Evolutionary conservation across 139 green algal genomes (phyloP).

Genomic region (Auxenochlorella pyrenoidosa): DNA sequence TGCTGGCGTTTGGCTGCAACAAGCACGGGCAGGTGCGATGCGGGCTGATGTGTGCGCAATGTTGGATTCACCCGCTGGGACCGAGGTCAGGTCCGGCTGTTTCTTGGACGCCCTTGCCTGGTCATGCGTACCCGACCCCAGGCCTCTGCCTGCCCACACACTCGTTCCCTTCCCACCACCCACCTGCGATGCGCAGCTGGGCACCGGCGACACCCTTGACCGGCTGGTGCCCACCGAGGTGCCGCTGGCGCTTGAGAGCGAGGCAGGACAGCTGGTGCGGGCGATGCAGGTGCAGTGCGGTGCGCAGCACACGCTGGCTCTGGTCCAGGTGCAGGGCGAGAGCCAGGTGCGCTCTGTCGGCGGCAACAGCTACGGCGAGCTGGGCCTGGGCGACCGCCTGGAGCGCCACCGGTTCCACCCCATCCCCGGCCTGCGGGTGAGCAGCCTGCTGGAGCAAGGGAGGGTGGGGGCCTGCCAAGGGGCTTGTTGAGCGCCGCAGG

Average conservation of each 20-base stretch:
- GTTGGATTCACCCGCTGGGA: no score
- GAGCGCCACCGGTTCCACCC: constrained; percentile 53
- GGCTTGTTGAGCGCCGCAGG: no score
- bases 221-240: constrained; percentile 53
- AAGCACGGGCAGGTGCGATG: constrained; percentile 37
- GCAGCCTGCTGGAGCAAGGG: not conserved
- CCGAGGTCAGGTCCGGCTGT: no score
- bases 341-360: constrained; percentile 68
- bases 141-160: no score
- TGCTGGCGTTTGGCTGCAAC: constrained; percentile 81
- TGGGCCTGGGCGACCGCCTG: constrained; percentile 69
- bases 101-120: not conserved
- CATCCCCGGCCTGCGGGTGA: constrained; percentile 38
- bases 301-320: constrained; percentile 60
- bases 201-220: constrained; percentile 52
- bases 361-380: constrained; percentile 80
- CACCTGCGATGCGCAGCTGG: constrained; percentile 27
- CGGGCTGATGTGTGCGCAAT: not conserved
- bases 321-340: constrained; percentile 58
- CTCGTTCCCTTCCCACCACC: not conserved
- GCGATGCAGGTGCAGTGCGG: constrained; percentile 75
- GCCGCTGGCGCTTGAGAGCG: constrained; percentile 24
- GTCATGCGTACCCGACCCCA: no score
- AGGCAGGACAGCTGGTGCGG: constrained; percentile 50
- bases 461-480: not conserved